Evolutionary conservation across 495 filamentous ascomycete genomes (phyloP).

Genomic region (Penicillium chermesinum): DNA sequence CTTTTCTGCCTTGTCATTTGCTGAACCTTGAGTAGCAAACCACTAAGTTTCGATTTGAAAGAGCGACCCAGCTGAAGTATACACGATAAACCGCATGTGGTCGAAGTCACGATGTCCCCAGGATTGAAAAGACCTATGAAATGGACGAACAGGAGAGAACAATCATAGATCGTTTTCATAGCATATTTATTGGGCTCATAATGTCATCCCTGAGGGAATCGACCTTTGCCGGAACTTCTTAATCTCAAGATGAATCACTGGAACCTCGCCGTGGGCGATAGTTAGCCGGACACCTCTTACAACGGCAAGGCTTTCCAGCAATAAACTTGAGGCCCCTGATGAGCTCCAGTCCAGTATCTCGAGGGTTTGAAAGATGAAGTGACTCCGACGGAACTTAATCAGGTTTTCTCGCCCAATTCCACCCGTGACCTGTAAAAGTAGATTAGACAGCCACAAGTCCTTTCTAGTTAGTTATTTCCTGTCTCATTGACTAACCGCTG

Average conservation of each 20-base stretch:
- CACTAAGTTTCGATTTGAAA: constrained; percentile 1
- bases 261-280: too few relatives aligned
- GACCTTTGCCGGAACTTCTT: too few relatives aligned
- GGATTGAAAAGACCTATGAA: constrained; percentile 8
- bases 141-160: not conserved
- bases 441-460: too few relatives aligned
- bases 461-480: too few relatives aligned
- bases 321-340: constrained; percentile 46
- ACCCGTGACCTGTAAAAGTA: constrained; percentile 46
- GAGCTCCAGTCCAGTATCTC: constrained; percentile 54
- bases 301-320: constrained; percentile 28
- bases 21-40: too few relatives aligned
- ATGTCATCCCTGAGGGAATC: too few relatives aligned
- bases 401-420: constrained; percentile 58
- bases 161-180: too few relatives aligned
- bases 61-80: not conserved
- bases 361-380: constrained; percentile 67
- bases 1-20: too few relatives aligned
- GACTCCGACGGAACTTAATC: constrained; percentile 56
- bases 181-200: too few relatives aligned
- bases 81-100: constrained; percentile 29
- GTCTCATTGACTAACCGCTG: constrained; percentile 25
- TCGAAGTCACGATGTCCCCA: constrained; percentile 29
- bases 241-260: too few relatives aligned
- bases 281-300: constrained; percentile 9